These are phyloP conservation scores for Medicago ruthenica DNA, from an alignment of 306 rosid genomes.

Conservation along the genomic window DNA sequence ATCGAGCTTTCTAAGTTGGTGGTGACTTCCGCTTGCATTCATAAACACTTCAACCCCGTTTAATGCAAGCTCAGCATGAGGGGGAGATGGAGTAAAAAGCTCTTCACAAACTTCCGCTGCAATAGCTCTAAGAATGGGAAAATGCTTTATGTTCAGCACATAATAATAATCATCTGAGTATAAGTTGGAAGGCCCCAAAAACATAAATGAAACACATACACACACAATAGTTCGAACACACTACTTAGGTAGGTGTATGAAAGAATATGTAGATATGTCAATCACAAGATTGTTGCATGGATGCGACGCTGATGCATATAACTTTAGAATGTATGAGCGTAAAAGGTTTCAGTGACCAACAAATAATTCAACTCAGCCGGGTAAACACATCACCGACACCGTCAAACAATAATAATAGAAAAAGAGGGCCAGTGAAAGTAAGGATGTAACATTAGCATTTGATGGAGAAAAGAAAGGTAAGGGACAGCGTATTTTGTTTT, in stretches of 20 bases:
- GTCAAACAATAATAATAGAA: not conserved
- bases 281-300: not conserved
- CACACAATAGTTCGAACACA: not conserved
- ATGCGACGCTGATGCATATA: conserved; percentile 14
- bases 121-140: conserved; percentile 68
- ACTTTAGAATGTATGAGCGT: conserved; percentile 4
- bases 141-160: conserved; percentile 39
- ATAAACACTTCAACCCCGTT: conserved; percentile 97
- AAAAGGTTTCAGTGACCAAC: not conserved
- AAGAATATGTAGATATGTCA: conserved; percentile 6
- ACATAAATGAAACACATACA: conserved; percentile 7
- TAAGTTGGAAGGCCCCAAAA: conserved; percentile 29
- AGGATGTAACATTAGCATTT: conserved; percentile 1
- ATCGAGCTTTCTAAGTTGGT: conserved; percentile 95
- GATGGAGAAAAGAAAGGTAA: not conserved
- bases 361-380: not conserved
- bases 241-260: conserved; percentile 9
- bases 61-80: conserved; percentile 90
- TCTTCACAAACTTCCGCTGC: conserved; percentile 98
- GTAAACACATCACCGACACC: not conserved
- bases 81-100: conserved; percentile 77
- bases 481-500: not conserved
- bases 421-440: not conserved
- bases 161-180: conserved; percentile 40
- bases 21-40: conserved; percentile 99